Evolutionary conservation across 2,329 filamentous ascomycete genomes (phyloP).

Genomic region (Annulohypoxylon truncatum): DNA sequence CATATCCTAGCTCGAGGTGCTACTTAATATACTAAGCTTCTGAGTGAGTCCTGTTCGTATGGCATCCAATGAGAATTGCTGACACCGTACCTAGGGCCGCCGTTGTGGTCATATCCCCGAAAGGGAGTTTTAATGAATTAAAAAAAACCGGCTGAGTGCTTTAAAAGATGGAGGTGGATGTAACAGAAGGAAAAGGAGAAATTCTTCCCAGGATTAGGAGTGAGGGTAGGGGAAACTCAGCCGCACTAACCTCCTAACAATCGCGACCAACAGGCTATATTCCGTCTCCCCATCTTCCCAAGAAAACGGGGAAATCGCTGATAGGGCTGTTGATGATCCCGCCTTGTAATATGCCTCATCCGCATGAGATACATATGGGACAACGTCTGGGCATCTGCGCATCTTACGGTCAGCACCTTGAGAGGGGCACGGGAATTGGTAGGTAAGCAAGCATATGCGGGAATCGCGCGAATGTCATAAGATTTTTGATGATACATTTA

Average conservation of each 20-base stretch:
- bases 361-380: constrained; percentile 15
- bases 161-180: not conserved
- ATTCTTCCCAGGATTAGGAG: not conserved
- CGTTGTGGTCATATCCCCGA: constrained; percentile 9
- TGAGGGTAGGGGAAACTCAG: constrained; percentile 27
- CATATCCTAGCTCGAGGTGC: not conserved
- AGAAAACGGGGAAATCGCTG: not conserved
- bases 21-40: constrained; percentile 5
- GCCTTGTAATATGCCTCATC: constrained; percentile 38
- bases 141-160: not conserved
- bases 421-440: constrained; percentile 2
- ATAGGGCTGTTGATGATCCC: constrained; percentile 32
- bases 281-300: not conserved
- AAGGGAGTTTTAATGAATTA: not conserved
- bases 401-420: constrained; percentile 30
- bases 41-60: constrained; percentile 26
- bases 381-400: not conserved
- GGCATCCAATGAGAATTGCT: constrained; percentile 28
- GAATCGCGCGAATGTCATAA: constrained; percentile 21
- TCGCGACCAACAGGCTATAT: constrained; percentile 14
- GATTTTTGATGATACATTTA: constrained; percentile 18
- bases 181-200: not conserved
- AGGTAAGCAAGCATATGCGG: constrained; percentile 19
- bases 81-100: constrained; percentile 3
- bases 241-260: constrained; percentile 25